Conservation (phyloP, 768 basidiomycete species). For the Fomitopsis serialis region DNA sequence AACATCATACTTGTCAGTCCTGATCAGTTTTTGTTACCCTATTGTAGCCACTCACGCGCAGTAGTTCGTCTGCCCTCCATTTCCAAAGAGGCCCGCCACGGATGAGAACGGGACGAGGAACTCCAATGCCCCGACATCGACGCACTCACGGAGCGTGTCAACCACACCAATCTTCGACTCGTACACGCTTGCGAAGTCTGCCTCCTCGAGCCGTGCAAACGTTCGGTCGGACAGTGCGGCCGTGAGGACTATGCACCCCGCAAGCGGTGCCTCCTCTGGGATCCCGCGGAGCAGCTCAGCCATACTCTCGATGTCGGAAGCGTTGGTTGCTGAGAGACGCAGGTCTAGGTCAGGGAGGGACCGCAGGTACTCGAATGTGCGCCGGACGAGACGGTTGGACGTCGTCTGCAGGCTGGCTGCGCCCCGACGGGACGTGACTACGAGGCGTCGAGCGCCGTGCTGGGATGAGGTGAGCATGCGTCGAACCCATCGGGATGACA, state of each 20-base stretch:
- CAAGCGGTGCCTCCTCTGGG: constrained; percentile 5
- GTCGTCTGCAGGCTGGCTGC: neutral
- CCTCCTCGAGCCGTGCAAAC: constrained; percentile 10
- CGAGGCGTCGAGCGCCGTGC: constrained; percentile 16
- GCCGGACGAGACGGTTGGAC: neutral
- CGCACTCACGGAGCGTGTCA: neutral
- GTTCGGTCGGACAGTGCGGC: constrained; percentile 6
- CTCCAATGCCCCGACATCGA: constrained; percentile 6
- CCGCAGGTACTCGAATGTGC: constrained; percentile 8
- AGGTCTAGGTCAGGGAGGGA: constrained; percentile 2
- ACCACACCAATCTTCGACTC: constrained; percentile 9
- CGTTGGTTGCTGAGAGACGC: constrained; percentile 4
- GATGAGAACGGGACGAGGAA: constrained; percentile 19
- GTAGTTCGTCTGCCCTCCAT: constrained; percentile 13
- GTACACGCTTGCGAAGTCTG: constrained; percentile 3
- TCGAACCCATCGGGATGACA: neutral
- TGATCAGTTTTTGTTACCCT: no score
- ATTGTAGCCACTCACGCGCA: constrained; percentile 4
- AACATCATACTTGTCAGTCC: neutral
- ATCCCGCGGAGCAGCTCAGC: neutral
- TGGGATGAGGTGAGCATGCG: constrained; percentile 11
- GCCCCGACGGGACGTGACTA: constrained; percentile 16
- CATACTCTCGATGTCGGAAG: neutral
- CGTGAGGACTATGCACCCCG: constrained; percentile 14
- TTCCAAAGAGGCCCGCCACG: constrained; percentile 12